These are phyloP conservation scores for Neurospora tetraspora DNA, from an alignment of 495 filamentous ascomycete species.

Conservation along the genomic window DNA sequence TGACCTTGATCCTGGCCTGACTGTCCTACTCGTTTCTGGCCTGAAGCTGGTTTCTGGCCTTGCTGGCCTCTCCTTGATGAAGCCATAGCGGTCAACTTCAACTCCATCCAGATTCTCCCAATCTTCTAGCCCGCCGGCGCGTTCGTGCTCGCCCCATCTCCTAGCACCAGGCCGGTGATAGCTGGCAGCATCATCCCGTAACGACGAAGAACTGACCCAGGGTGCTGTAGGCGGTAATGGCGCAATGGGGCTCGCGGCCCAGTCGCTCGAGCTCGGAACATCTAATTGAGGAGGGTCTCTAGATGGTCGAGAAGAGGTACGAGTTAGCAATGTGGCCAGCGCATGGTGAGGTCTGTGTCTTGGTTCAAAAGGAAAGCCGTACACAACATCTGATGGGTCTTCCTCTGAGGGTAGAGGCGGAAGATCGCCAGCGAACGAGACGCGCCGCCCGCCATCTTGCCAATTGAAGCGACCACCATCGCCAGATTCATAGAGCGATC, in stretches of 20 bases:
- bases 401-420: slow-evolving; percentile 33
- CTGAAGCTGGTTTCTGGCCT: slow-evolving; percentile 47
- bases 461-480: slow-evolving; percentile 39
- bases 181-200: slow-evolving; percentile 1
- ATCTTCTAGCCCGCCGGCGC: slow-evolving; percentile 84
- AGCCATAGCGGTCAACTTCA: slow-evolving; percentile 90
- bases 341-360: slow-evolving; percentile 18
- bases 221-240: slow-evolving; percentile 18
- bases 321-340: slow-evolving; percentile 3
- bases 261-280: slow-evolving; percentile 13
- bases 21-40: slow-evolving; percentile 26
- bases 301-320: slow-evolving; percentile 5
- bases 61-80: slow-evolving; percentile 54
- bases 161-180: slow-evolving; percentile 11
- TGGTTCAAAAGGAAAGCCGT: slow-evolving; percentile 36
- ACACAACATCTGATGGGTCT: slow-evolving; percentile 39
- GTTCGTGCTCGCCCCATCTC: slow-evolving; percentile 30
- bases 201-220: slow-evolving; percentile 33
- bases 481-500: slow-evolving; percentile 83
- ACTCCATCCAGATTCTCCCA: slow-evolving; percentile 86
- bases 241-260: slow-evolving; percentile 2
- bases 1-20: slow-evolving; percentile 23
- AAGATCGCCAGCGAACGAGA: slow-evolving; percentile 30
- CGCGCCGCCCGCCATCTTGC: slow-evolving; percentile 42
- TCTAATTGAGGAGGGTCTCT: slow-evolving; percentile 7